Conservation (phyloP, 331 rosid genomes). For the Malus hybrid region DNA sequence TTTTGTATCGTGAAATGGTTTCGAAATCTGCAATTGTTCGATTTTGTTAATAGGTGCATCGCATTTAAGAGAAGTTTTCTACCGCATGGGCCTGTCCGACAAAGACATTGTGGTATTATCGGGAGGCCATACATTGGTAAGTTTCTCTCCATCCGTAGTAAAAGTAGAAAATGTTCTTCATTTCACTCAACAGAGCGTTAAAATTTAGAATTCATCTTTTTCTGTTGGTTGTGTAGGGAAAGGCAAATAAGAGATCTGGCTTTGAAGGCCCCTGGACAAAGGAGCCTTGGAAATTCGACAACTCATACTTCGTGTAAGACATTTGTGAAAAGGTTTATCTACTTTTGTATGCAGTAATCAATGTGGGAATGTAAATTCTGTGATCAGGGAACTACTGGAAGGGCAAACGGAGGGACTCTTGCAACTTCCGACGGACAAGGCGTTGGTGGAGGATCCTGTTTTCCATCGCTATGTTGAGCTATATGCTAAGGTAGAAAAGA, state of each 20-base stretch:
- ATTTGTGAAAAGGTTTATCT: background rate
- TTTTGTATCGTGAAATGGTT: background rate
- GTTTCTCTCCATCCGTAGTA: background rate
- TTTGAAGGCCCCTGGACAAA: conserved; percentile 87
- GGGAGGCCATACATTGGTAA: conserved; percentile 84
- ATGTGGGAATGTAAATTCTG: background rate
- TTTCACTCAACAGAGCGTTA: background rate
- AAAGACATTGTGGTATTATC: conserved; percentile 77
- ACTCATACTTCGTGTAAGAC: conserved; percentile 73
- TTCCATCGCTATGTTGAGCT: conserved; percentile 42
- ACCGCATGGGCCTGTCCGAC: conserved; percentile 64
- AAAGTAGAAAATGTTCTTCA: background rate
- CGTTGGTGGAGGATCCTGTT: conserved; percentile 41
- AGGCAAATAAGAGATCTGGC: conserved; percentile 71
- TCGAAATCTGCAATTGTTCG: background rate
- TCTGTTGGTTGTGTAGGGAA: conserved; percentile 42
- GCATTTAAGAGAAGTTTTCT: conserved; percentile 56
- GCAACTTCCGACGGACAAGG: conserved; percentile 74
- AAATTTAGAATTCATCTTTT: background rate
- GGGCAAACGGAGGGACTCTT: conserved; percentile 30
- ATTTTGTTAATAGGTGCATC: conserved; percentile 41
- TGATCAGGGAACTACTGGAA: conserved; percentile 49
- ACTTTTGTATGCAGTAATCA: background rate
- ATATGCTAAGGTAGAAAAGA: conserved; percentile 47
- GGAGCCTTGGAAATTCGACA: conserved; percentile 59